Evolutionary conservation across 78 protist genomes (phyloP).

Genomic region (Cavenderia fasciculata): DNA sequence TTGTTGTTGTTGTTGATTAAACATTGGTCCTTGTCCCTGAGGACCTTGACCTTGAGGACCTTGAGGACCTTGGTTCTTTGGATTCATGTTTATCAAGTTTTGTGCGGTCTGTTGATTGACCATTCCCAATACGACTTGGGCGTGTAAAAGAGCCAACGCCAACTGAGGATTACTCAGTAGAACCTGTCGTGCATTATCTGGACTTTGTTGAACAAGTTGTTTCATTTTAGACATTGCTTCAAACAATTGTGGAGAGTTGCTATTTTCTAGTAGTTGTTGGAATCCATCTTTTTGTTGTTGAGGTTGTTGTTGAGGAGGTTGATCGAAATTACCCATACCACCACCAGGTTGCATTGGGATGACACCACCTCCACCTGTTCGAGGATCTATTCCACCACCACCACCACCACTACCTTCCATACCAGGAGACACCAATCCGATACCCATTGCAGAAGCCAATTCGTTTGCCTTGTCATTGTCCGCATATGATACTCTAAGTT

Average conservation of each 20-base stretch:
- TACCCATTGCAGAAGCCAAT: slow-evolving; percentile 2
- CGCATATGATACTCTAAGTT: slow-evolving; percentile 77
- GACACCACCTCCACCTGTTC: neutral
- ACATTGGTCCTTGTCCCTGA: neutral
- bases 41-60: neutral
- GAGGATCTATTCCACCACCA: neutral
- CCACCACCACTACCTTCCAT: neutral
- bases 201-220: slow-evolving; percentile 52
- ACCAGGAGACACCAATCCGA: neutral
- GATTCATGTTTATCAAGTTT: slow-evolving; percentile 30
- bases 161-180: slow-evolving; percentile 80
- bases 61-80: slow-evolving; percentile 23
- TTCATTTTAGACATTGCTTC: slow-evolving; percentile 44
- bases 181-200: slow-evolving; percentile 78
- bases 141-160: slow-evolving; percentile 80
- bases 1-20: neutral
- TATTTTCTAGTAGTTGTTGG: slow-evolving; percentile 33
- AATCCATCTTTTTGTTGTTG: slow-evolving; percentile 26
- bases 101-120: slow-evolving; percentile 50
- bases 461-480: slow-evolving; percentile 76
- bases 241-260: slow-evolving; percentile 35
- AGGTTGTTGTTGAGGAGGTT: neutral
- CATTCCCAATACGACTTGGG: slow-evolving; percentile 66
- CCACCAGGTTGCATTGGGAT: neutral
- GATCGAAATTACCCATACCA: neutral